These are phyloP conservation scores for Stephania yunnanensis DNA, from an alignment of 164 flowering plant species.

Conservation along the genomic window DNA sequence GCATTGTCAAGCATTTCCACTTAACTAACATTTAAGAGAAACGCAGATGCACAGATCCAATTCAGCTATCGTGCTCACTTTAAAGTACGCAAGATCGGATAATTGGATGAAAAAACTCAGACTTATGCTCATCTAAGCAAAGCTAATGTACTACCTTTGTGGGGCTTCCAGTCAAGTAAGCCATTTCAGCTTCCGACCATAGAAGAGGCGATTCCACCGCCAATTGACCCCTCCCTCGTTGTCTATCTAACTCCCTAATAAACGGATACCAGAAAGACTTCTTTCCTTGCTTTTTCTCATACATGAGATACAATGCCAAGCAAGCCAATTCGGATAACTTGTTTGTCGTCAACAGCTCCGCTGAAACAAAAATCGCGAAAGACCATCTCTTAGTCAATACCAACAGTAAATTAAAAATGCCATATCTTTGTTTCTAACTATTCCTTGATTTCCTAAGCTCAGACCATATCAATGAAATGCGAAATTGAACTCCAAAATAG, in stretches of 20 bases:
- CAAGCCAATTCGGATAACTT: constrained; percentile 95
- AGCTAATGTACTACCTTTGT: constrained; percentile 55
- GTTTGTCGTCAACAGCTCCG: constrained; percentile 88
- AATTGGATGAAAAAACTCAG: neutral
- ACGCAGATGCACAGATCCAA: neutral
- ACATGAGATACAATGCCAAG: constrained; percentile 95
- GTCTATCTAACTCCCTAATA: constrained; percentile 96
- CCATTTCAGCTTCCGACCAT: constrained; percentile 85
- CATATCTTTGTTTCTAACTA: no score
- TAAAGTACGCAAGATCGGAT: neutral
- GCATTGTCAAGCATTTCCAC: neutral
- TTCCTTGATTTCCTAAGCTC: no score
- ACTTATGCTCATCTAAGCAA: neutral
- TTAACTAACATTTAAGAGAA: neutral
- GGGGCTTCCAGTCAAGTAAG: constrained; percentile 86
- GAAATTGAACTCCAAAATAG: neutral
- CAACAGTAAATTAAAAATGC: neutral
- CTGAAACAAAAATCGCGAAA: constrained; percentile 35
- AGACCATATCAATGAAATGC: neutral
- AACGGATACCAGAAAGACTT: constrained; percentile 96
- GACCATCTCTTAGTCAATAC: neutral
- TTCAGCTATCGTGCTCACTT: constrained; percentile 7
- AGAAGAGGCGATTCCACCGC: constrained; percentile 97
- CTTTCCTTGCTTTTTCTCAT: constrained; percentile 98
- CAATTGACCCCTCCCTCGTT: constrained; percentile 91